Percentiles rank a stretch among this genome's conserved stretches.
Evolutionary conservation across 805 yeast species (phyloP).

Genomic region (Candida berthetii): DNA sequence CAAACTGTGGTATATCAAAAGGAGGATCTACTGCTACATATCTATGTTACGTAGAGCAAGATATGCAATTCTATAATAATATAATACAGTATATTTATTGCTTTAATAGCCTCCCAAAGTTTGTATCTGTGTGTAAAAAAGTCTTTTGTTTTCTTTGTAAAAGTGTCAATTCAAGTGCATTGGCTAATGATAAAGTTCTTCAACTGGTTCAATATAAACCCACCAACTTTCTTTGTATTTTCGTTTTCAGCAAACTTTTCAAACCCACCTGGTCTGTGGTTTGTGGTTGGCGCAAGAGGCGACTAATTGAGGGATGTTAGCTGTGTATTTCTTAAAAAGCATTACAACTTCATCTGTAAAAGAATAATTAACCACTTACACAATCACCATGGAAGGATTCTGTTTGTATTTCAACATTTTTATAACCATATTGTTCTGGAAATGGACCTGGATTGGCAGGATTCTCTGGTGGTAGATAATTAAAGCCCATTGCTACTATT

Average conservation of each 20-base stretch:
- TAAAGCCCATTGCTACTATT: slow-evolving; percentile 7
- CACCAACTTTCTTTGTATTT: slow-evolving; percentile 19
- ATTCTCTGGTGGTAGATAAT: slow-evolving; percentile 13
- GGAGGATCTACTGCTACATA: too few relatives aligned
- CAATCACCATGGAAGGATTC: slow-evolving; percentile 11
- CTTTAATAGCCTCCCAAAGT: too few relatives aligned
- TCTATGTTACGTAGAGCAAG: too few relatives aligned
- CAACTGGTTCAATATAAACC: slow-evolving; percentile 8
- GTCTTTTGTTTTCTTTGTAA: too few relatives aligned
- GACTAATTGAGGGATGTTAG: slow-evolving; percentile 1
- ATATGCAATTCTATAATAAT: too few relatives aligned
- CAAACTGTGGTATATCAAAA: neutral
- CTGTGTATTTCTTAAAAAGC: neutral
- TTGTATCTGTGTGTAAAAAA: too few relatives aligned
- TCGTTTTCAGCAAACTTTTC: slow-evolving; percentile 16
- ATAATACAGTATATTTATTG: too few relatives aligned
- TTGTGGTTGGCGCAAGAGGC: slow-evolving; percentile 14
- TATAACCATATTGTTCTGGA: slow-evolving; percentile 16
- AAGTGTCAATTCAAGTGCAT: neutral
- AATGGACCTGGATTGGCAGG: slow-evolving; percentile 18
- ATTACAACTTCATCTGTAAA: neutral
- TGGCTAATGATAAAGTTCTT: neutral
- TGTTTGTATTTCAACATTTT: slow-evolving; percentile 6
- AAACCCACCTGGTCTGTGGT: slow-evolving; percentile 5
- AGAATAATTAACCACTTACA: neutral